Percentiles rank a stretch among this genome's conserved stretches.
These are phyloP conservation scores for Rubia tinctorum DNA, from an alignment of 305 asterid genomes.

Conservation along the genomic window DNA sequence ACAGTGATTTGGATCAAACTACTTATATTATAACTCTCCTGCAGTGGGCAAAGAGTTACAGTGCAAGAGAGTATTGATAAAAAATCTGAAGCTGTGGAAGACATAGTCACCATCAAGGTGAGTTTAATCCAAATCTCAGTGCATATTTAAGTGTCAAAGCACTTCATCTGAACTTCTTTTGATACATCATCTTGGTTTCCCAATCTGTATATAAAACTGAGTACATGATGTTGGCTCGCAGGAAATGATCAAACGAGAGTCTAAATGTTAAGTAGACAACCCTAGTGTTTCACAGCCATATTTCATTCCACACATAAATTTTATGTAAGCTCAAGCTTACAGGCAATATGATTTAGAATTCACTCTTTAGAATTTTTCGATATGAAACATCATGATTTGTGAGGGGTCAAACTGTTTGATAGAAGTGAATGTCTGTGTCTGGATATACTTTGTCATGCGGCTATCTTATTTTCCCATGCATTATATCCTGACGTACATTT, in stretches of 20 bases:
- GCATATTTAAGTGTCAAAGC: not conserved
- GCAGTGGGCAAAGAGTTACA: slow-evolving; percentile 86
- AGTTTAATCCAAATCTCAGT: slow-evolving; percentile 7
- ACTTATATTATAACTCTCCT: slow-evolving; percentile 26
- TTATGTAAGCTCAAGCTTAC: too few species aligned
- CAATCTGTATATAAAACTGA: not conserved
- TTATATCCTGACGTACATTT: not conserved
- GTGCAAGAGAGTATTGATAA: slow-evolving; percentile 60
- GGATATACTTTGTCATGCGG: not conserved
- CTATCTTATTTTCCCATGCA: not conserved
- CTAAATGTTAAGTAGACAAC: not conserved
- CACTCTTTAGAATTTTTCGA: not conserved
- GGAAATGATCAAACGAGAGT: not conserved
- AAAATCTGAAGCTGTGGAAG: slow-evolving; percentile 52
- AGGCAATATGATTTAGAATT: too few species aligned
- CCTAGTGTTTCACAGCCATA: not conserved
- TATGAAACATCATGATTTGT: not conserved
- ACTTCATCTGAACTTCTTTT: not conserved
- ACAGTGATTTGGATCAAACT: slow-evolving; percentile 9
- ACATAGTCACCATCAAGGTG: slow-evolving; percentile 80
- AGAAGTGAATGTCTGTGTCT: not conserved
- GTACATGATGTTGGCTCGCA: not conserved
- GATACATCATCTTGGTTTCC: not conserved
- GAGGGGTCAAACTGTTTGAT: not conserved
- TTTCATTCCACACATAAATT: not conserved